A percentile compares a stretch with the other conserved stretches of the same genome.
Conservation (phyloP, 2,329 filamentous ascomycete genomes). For the Huntiella savannae region DNA sequence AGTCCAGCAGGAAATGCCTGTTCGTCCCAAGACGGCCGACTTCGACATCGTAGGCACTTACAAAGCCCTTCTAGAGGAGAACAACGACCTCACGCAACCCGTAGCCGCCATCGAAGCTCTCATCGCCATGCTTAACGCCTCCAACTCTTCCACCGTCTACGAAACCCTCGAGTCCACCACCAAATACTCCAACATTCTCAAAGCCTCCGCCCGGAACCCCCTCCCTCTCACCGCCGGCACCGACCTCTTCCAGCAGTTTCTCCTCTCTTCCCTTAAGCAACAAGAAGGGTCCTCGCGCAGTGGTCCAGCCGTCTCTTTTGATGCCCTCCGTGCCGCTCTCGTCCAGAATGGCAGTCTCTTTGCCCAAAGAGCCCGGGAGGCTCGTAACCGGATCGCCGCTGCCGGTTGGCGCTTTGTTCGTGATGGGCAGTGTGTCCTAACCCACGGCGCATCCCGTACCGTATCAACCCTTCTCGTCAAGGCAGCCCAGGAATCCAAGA, state of each 20-base stretch:
- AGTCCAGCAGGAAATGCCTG: not conserved
- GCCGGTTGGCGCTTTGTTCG: slow-evolving; percentile 61
- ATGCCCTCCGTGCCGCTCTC: slow-evolving; percentile 64
- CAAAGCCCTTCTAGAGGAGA: slow-evolving; percentile 34
- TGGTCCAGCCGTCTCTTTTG: slow-evolving; percentile 36
- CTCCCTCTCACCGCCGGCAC: slow-evolving; percentile 86
- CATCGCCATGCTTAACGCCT: slow-evolving; percentile 65
- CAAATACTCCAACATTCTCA: slow-evolving; percentile 57
- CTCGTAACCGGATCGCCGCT: slow-evolving; percentile 62
- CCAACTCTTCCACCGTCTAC: slow-evolving; percentile 68
- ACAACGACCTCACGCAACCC: slow-evolving; percentile 82
- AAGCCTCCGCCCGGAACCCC: slow-evolving; percentile 63
- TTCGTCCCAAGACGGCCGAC: slow-evolving; percentile 12
- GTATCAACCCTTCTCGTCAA: slow-evolving; percentile 59
- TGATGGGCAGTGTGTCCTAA: slow-evolving; percentile 67
- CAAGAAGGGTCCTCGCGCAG: slow-evolving; percentile 20
- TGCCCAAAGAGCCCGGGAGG: slow-evolving; percentile 68
- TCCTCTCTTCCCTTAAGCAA: slow-evolving; percentile 54
- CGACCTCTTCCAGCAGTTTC: slow-evolving; percentile 86
- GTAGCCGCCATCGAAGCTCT: slow-evolving; percentile 86
- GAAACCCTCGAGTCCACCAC: slow-evolving; percentile 81
- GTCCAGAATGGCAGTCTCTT: slow-evolving; percentile 75
- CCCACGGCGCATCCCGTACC: slow-evolving; percentile 72
- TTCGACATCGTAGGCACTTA: slow-evolving; percentile 37
- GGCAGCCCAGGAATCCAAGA: slow-evolving; percentile 28